phyloP scores from a whole-genome alignment of 75 land plant species.

The Picea glauca region DNA sequence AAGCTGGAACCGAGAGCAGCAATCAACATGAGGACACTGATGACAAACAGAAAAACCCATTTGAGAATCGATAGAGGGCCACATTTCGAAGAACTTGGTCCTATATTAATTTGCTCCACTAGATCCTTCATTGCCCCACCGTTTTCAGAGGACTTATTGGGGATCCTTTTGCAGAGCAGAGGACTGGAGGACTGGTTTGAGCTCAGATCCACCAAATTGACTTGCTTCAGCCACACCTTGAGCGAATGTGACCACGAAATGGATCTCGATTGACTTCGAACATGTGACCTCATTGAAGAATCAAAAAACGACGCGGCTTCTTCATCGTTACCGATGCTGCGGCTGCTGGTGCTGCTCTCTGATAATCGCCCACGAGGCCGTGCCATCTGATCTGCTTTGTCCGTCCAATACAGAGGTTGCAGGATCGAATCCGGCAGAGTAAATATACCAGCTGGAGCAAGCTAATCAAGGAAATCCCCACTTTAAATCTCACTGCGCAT shows the following conservation, averaged over 20 bases:
- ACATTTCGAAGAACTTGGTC: background rate
- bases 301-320: background rate
- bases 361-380: background rate
- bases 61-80: background rate
- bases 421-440: too few relatives aligned
- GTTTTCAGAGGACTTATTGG: background rate
- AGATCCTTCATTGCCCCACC: slow-evolving; percentile 6
- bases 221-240: slow-evolving; percentile 10
- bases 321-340: slow-evolving; percentile 3
- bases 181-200: too few relatives aligned
- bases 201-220: slow-evolving; percentile 6
- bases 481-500: too few relatives aligned
- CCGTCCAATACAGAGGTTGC: too few relatives aligned
- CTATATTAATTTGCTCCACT: background rate
- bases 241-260: slow-evolving; percentile 9
- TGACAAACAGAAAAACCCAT: background rate
- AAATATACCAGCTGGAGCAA: too few relatives aligned
- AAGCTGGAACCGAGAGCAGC: slow-evolving; percentile 6
- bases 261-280: background rate
- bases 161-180: background rate
- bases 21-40: background rate
- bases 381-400: too few relatives aligned
- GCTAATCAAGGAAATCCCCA: too few relatives aligned
- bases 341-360: slow-evolving; percentile 8
- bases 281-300: background rate